These are phyloP conservation scores for Lasiosphaeria ovina DNA, from an alignment of 495 filamentous ascomycete species.

Conservation along the genomic window DNA sequence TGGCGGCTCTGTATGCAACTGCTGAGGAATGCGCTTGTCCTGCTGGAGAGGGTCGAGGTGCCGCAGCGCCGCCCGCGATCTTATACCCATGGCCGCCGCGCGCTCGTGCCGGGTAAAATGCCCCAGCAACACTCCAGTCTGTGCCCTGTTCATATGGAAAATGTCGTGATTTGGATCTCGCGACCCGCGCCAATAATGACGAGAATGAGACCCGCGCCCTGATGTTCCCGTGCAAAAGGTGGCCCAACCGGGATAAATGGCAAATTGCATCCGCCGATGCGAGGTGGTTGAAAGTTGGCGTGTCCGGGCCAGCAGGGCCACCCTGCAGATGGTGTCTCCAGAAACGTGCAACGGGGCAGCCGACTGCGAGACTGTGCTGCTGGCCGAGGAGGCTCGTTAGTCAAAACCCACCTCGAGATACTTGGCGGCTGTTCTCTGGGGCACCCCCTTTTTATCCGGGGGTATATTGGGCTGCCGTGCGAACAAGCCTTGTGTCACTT, in stretches of 20 bases:
- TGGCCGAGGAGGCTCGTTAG: background rate
- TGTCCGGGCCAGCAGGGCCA: too few relatives aligned
- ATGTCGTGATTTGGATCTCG: too few relatives aligned
- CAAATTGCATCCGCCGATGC: too few relatives aligned
- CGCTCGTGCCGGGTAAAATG: background rate
- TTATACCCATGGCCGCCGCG: background rate
- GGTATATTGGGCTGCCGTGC: too few relatives aligned
- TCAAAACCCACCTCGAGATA: background rate
- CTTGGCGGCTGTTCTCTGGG: slow-evolving; percentile 12
- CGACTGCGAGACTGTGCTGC: background rate
- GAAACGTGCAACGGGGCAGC: background rate
- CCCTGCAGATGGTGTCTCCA: background rate
- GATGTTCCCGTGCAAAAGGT: too few relatives aligned
- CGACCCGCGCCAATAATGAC: too few relatives aligned
- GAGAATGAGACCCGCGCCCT: too few relatives aligned
- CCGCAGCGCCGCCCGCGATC: background rate
- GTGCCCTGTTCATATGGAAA: background rate
- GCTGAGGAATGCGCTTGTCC: background rate
- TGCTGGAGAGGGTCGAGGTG: background rate
- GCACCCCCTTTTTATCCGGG: background rate
- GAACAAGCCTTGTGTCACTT: slow-evolving; percentile 7
- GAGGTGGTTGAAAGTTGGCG: too few relatives aligned
- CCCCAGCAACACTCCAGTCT: background rate
- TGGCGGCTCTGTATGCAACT: slow-evolving; percentile 4
- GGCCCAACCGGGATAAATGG: too few relatives aligned